Evolutionary conservation across 805 yeast genomes (phyloP), one percentile per base, ranked within the genome.

Genomic region (Candida bentonensis): DNA sequence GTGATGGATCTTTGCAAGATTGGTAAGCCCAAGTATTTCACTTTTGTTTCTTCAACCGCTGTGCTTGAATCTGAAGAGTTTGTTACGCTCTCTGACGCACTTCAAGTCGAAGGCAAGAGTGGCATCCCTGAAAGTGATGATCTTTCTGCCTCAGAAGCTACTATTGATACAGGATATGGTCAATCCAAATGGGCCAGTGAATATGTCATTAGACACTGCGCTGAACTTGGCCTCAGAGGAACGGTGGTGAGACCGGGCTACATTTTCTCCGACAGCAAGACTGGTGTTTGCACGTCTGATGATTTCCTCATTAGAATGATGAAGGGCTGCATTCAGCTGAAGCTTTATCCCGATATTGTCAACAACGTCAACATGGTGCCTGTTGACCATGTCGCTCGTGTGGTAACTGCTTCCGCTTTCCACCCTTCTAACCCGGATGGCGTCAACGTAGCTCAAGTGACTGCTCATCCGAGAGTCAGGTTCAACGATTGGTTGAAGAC

Each of bases 101-200:
- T 80, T 23, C 62, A 75, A 4, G 69, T 76, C 13, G 67, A 74
- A 47, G 95, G 94, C 3, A 68, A 72, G 44, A 59, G 65, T 3
- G 96, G 96, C 50, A 63, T 92, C 48, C 73, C 76, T 15, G 99
- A 92, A 62, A 64, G 79, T 3, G 99, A 92, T 61, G 82, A 80
- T 53, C 70, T 92, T 52, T 62, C 69, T 54, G 96, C 96, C 1
- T 83, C 97, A 1, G 70, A 84, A 17, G 59, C 64, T 3, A 96
- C 96, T 1, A 70, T 92, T 47, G 82, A 87, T 22, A 82, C 80
- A 47, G 99, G 98, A 15, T 92, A 92, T 59, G 99, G 99, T 40
- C 99, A 94, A 67, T 76, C 92, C 52, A 92, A 92, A 63, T 92
- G 99, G 99, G 86, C 87, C 28, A 94, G 96, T 22, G 99, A 92